phyloP scores from a whole-genome alignment of 1,284 basidiomycete genomes.

The Austropuccinia psidii region DNA sequence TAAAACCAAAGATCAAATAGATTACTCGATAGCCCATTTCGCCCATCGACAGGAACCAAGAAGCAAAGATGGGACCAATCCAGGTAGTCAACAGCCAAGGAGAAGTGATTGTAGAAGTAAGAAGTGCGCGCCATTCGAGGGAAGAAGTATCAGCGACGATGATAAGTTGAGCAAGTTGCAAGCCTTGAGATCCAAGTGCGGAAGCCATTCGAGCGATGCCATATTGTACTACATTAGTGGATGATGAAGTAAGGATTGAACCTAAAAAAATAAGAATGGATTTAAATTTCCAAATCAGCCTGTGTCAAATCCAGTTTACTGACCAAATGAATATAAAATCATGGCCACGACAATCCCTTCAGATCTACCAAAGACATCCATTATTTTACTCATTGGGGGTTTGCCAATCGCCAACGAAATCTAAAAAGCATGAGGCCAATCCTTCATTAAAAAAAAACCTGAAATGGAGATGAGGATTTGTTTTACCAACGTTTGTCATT shows the following conservation, averaged over 20 bases:
- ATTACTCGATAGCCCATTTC: constrained; percentile 43
- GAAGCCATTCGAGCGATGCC: constrained; percentile 41
- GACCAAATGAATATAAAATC: constrained; percentile 41
- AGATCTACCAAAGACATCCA: constrained; percentile 45
- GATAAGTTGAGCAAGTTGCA: constrained; percentile 44
- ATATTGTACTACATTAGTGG: constrained; percentile 41
- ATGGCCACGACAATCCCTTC: constrained; percentile 44
- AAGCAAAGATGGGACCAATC: constrained; percentile 43
- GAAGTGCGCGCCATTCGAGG: constrained; percentile 43
- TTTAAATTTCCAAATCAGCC: constrained; percentile 37
- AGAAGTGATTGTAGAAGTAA: constrained; percentile 44
- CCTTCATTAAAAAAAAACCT: neutral
- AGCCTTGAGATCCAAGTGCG: constrained; percentile 43
- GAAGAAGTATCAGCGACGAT: constrained; percentile 46
- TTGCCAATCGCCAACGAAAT: constrained; percentile 45
- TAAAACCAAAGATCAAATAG: constrained; percentile 42
- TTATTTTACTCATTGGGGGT: constrained; percentile 45
- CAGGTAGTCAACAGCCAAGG: constrained; percentile 45
- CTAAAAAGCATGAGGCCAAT: constrained; percentile 8
- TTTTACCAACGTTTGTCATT: constrained; percentile 43
- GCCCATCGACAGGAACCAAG: constrained; percentile 41
- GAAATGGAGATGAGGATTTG: neutral
- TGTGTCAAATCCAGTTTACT: neutral
- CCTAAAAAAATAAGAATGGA: neutral
- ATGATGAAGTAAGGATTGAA: constrained; percentile 39